Percentiles rank a stretch among this genome's conserved stretches.
Evolutionary conservation across 257 asterid genomes (phyloP).

Genomic region (Solanum sitiens): DNA sequence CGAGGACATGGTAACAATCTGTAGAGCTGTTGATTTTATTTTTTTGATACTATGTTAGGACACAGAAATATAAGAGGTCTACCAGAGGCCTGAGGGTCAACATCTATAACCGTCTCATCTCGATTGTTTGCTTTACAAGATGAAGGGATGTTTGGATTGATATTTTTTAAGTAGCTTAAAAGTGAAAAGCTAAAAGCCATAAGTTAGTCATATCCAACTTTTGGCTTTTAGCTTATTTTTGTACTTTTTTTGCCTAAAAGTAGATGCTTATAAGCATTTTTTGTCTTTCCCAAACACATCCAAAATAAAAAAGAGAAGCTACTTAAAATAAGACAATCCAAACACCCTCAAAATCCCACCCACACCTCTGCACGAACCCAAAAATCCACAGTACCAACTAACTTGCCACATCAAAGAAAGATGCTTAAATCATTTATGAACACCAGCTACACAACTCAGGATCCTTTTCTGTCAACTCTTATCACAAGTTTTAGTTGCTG

Average conservation of each 20-base stretch:
- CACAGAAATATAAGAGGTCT: background rate
- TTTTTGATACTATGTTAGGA: background rate
- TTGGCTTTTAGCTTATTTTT: background rate
- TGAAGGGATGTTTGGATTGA: background rate
- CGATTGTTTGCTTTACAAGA: background rate
- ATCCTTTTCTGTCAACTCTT: background rate
- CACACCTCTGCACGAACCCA: background rate
- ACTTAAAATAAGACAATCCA: background rate
- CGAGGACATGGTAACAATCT: background rate
- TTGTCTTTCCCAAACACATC: background rate
- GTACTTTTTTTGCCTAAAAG: background rate
- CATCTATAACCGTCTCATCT: background rate
- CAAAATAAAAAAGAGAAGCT: background rate
- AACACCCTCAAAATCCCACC: background rate
- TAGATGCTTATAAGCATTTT: background rate
- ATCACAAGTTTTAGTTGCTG: background rate
- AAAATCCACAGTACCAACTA: background rate
- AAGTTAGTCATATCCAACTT: background rate
- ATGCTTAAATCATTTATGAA: background rate
- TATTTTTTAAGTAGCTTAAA: background rate
- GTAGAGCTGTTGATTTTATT: background rate
- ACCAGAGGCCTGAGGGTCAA: background rate
- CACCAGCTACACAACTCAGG: background rate
- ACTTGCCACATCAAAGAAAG: background rate
- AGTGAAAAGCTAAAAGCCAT: background rate